Conservation (phyloP, 1,284 basidiomycete species). For the Schizopora paradoxa region DNA sequence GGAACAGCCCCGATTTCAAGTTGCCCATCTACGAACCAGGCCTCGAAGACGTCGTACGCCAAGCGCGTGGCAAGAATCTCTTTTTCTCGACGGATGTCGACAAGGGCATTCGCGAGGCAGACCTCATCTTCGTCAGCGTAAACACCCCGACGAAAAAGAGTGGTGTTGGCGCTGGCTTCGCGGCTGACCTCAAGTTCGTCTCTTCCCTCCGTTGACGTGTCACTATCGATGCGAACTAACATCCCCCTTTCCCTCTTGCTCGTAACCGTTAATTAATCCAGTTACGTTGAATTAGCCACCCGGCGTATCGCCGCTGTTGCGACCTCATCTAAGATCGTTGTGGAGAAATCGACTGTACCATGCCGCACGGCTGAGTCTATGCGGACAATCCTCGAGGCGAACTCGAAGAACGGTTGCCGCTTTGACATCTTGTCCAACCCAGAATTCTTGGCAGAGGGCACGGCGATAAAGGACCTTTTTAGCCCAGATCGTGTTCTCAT, state of each 20-base stretch:
- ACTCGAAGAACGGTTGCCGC: conserved; percentile 84
- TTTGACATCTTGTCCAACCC: conserved; percentile 99
- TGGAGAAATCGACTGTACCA: conserved; percentile 99
- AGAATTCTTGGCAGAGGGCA: conserved; percentile 98
- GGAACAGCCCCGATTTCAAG: conserved; percentile 78
- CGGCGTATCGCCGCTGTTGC: conserved; percentile 93
- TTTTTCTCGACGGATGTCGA: conserved; percentile 98
- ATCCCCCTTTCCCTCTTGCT: neutral
- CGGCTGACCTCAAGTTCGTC: conserved; percentile 92
- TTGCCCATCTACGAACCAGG: conserved; percentile 97
- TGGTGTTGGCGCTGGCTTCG: conserved; percentile 95
- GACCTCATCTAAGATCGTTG: conserved; percentile 92
- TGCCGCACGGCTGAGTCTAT: conserved; percentile 98
- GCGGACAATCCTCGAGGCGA: conserved; percentile 98
- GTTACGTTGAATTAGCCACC: conserved; percentile 95
- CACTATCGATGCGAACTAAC: conserved; percentile 1
- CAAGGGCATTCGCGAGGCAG: conserved; percentile 87
- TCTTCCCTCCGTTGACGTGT: conserved; percentile 17
- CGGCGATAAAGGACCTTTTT: conserved; percentile 88
- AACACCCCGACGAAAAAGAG: conserved; percentile 99
- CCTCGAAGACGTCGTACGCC: conserved; percentile 87
- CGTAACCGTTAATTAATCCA: conserved; percentile 28
- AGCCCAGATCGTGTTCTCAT: conserved; percentile 94
- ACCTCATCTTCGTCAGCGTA: conserved; percentile 85
- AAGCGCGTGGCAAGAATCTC: conserved; percentile 88